Evolutionary conservation across 202 grass and related monocot genomes (phyloP).

Genomic region (Cymbopogon flexuosus): DNA sequence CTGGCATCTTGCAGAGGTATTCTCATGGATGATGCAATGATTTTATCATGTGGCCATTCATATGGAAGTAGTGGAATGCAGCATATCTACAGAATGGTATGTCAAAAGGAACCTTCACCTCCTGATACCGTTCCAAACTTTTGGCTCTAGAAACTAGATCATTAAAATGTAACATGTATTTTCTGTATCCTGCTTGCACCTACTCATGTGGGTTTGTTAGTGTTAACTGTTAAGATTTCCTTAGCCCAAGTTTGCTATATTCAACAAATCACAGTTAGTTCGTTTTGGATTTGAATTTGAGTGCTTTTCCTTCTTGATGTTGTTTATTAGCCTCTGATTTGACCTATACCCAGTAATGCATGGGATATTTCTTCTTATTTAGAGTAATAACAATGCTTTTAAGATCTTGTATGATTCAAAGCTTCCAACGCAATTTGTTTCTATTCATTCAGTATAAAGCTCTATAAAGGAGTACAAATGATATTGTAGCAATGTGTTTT

Average conservation of each 20-base stretch:
- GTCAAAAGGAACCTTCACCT: constrained; percentile 19
- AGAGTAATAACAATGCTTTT: background rate
- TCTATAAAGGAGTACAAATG: background rate
- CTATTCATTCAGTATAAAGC: background rate
- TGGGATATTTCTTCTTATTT: background rate
- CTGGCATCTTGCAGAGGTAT: constrained; percentile 38
- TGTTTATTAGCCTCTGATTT: background rate
- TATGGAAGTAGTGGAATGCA: constrained; percentile 68
- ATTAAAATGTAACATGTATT: background rate
- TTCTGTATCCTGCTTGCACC: background rate
- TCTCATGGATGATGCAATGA: constrained; percentile 83
- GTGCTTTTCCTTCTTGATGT: background rate
- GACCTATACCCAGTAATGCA: background rate
- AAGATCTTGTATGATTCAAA: background rate
- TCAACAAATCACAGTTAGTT: background rate
- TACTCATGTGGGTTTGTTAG: background rate
- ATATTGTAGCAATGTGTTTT: background rate
- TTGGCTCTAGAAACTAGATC: background rate
- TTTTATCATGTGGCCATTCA: constrained; percentile 79
- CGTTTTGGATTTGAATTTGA: background rate
- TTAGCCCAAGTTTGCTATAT: background rate
- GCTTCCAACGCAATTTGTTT: background rate
- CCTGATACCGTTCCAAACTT: background rate
- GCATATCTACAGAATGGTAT: constrained; percentile 78
- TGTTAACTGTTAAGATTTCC: background rate